phyloP scores from a whole-genome alignment of 768 basidiomycete species.

The Auricularia auricula-judae region DNA sequence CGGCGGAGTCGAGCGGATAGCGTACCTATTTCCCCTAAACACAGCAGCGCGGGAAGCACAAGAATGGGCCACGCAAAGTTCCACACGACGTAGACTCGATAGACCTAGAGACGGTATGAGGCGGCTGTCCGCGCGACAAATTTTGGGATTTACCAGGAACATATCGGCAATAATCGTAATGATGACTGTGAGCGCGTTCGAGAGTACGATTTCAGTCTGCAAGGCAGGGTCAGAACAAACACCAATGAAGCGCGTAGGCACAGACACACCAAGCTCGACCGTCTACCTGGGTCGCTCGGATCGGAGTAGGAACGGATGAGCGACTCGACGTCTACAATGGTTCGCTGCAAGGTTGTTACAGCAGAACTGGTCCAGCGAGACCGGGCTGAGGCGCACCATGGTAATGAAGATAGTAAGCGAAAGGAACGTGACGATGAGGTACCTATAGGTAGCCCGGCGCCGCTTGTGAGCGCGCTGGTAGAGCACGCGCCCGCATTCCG shows the following conservation, averaged over 20 bases:
- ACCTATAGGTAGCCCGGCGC: not conserved
- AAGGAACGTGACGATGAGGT: not conserved
- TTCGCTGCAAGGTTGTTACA: not conserved
- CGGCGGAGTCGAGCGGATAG: too few relatives aligned
- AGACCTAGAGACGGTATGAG: conserved; percentile 14
- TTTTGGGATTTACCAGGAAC: not conserved
- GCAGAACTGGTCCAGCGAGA: not conserved
- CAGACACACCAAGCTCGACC: not conserved
- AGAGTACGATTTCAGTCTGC: not conserved
- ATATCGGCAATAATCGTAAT: not conserved
- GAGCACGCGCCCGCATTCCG: not conserved
- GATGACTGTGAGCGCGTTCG: not conserved
- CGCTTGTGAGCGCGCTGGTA: not conserved
- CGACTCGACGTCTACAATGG: not conserved
- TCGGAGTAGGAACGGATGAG: not conserved
- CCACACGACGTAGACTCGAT: conserved; percentile 26
- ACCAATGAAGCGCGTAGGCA: not conserved
- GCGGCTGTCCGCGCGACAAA: too few relatives aligned
- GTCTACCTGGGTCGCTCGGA: not conserved
- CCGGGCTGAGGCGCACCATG: not conserved
- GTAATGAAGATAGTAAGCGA: not conserved
- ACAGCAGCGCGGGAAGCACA: conserved; percentile 18
- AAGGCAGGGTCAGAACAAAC: not conserved
- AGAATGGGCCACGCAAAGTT: conserved; percentile 20
- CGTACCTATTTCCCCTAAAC: conserved; percentile 21